Conservation (phyloP, 805 yeast genomes). For the Yamadazyma kitorensis region DNA sequence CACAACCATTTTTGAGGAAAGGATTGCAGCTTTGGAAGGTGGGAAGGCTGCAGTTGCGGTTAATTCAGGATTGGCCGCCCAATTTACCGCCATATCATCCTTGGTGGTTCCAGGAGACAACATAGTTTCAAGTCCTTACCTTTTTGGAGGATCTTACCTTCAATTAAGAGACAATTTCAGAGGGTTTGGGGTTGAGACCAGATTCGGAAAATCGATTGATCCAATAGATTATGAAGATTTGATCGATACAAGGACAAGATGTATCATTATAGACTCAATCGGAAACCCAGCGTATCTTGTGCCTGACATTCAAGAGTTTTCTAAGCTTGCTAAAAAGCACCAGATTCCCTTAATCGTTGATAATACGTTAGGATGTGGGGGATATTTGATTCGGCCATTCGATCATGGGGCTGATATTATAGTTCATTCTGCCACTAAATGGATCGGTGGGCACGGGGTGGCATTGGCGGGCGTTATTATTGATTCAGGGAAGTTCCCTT, state of each 20-base stretch:
- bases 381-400: conserved; percentile 78
- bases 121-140: conserved; percentile 76
- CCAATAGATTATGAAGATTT: conserved; percentile 40
- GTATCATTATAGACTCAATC: conserved; percentile 81
- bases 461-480: conserved; percentile 90
- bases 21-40: conserved; percentile 88
- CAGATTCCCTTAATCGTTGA: conserved; percentile 84
- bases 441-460: conserved; percentile 98
- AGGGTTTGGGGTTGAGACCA: conserved; percentile 79
- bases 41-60: conserved; percentile 90
- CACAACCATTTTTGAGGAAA: conserved; percentile 81
- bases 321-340: conserved; percentile 52
- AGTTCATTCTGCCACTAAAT: conserved; percentile 92
- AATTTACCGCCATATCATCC: conserved; percentile 75
- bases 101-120: conserved; percentile 87
- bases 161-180: conserved; percentile 90
- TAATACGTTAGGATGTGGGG: conserved; percentile 97
- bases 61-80: conserved; percentile 94
- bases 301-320: conserved; percentile 79
- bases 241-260: conserved; percentile 79
- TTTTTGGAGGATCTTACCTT: conserved; percentile 94
- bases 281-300: conserved; percentile 91
- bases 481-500: conserved; percentile 91
- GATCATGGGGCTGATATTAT: conserved; percentile 90
- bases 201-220: conserved; percentile 81